A percentile compares a stretch with the other conserved stretches of the same genome.
phyloP scores from a whole-genome alignment of 2,329 filamentous ascomycete genomes.

The Hymenoscyphus occultus region DNA sequence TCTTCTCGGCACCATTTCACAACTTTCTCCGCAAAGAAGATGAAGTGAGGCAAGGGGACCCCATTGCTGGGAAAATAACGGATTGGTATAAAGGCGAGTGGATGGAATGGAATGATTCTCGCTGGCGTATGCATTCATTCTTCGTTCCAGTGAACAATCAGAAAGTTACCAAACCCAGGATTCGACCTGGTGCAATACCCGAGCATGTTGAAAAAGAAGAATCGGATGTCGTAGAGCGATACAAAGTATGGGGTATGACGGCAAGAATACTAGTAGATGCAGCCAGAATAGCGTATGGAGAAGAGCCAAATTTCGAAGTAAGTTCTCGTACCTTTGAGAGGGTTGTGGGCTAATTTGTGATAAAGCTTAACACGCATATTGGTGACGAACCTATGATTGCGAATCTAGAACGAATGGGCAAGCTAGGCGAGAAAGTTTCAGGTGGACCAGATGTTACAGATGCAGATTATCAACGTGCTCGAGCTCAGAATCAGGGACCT shows the following conservation, averaged over 20 bases:
- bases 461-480: conserved; percentile 44
- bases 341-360: conserved; percentile 12
- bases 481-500: conserved; percentile 21
- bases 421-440: conserved; percentile 49
- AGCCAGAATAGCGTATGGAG: conserved; percentile 76
- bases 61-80: conserved; percentile 31
- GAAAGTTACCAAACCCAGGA: conserved; percentile 59
- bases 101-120: conserved; percentile 72
- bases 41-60: conserved; percentile 43
- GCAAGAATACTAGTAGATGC: conserved; percentile 86
- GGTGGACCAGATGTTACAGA: conserved; percentile 50
- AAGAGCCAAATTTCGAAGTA: conserved; percentile 78
- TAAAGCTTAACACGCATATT: conserved; percentile 32
- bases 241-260: conserved; percentile 94
- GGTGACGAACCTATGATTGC: conserved; percentile 63
- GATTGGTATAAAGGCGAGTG: conserved; percentile 83
- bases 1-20: conserved; percentile 86
- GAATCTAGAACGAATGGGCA: conserved; percentile 52
- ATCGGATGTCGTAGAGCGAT: conserved; percentile 50
- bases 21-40: conserved; percentile 70
- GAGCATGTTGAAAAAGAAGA: conserved; percentile 48
- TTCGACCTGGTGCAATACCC: conserved; percentile 39
- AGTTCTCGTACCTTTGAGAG: conserved; percentile 37
- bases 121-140: conserved; percentile 91
- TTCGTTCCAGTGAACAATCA: conserved; percentile 77